Conservation (phyloP, 1,284 basidiomycete genomes). For the Cryptococcus depauperatus region DNA sequence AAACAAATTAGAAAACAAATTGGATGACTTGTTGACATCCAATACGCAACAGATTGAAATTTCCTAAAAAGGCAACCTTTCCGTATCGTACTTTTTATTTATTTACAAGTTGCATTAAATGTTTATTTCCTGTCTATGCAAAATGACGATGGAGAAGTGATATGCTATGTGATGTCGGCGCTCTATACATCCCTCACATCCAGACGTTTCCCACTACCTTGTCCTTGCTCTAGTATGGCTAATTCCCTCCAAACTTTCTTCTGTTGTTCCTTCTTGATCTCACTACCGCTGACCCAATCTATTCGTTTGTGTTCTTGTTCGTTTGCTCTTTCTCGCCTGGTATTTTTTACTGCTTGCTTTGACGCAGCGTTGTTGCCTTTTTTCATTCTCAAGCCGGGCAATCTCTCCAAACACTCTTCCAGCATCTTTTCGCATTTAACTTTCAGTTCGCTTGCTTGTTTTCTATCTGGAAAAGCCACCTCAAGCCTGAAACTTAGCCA, state of each 20-base stretch:
- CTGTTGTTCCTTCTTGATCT: background rate
- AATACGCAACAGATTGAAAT: too few relatives aligned
- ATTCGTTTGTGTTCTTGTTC: conserved; percentile 13
- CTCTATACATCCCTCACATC: background rate
- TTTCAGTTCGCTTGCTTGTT: conserved; percentile 54
- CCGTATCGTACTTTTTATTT: too few relatives aligned
- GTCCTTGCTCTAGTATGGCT: background rate
- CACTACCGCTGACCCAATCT: conserved; percentile 9
- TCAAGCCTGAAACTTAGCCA: conserved; percentile 79
- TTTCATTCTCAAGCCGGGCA: conserved; percentile 35
- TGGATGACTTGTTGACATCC: too few relatives aligned
- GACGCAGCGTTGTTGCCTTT: conserved; percentile 7
- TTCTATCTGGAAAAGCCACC: conserved; percentile 60
- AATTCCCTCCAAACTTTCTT: conserved; percentile 1
- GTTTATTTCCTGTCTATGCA: too few relatives aligned
- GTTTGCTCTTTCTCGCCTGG: conserved; percentile 7
- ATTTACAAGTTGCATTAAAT: too few relatives aligned
- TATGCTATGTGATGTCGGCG: background rate
- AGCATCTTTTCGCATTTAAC: conserved; percentile 60
- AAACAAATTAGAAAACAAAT: too few relatives aligned
- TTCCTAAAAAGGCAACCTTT: too few relatives aligned
- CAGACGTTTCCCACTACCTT: background rate
- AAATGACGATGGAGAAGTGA: background rate
- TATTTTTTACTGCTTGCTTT: conserved; percentile 9
- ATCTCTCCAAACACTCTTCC: conserved; percentile 47